A percentile compares a stretch with the other conserved stretches of the same genome.
These are phyloP conservation scores for Hyaloscypha variabilis DNA, from an alignment of 495 filamentous ascomycete species.

Conservation along the genomic window DNA sequence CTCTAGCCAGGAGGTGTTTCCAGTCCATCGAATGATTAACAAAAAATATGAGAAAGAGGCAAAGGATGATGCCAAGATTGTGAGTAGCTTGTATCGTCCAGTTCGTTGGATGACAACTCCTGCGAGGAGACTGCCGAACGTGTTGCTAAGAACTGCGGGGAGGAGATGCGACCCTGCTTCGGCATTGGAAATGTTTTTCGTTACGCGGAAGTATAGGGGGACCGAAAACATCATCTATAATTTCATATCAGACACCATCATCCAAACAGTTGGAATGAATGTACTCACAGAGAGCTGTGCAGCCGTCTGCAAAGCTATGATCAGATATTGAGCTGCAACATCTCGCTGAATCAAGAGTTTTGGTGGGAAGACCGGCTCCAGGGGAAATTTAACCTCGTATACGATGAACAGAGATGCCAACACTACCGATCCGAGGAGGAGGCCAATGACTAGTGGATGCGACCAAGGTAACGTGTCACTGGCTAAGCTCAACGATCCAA, in stretches of 20 bases:
- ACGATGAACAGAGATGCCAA: constrained; percentile 51
- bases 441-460: constrained; percentile 44
- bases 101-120: constrained; percentile 61
- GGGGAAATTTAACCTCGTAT: constrained; percentile 44
- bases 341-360: constrained; percentile 57
- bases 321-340: constrained; percentile 55
- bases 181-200: constrained; percentile 53
- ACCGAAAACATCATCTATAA: constrained; percentile 58
- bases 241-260: constrained; percentile 1
- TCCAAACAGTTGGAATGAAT: no score
- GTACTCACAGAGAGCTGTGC: constrained; percentile 58
- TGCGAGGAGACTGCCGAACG: constrained; percentile 61
- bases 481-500: not conserved
- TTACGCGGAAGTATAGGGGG: constrained; percentile 74
- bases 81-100: constrained; percentile 59
- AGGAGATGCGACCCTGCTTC: constrained; percentile 62
- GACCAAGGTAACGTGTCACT: not conserved
- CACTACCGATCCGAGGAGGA: constrained; percentile 38
- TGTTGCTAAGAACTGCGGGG: constrained; percentile 67
- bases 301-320: constrained; percentile 52
- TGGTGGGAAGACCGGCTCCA: constrained; percentile 63
- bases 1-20: constrained; percentile 59
- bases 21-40: constrained; percentile 63
- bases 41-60: constrained; percentile 53
- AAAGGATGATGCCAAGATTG: constrained; percentile 51